Evolutionary conservation across 1,284 basidiomycete species (phyloP).

Genomic region (Inonotus hispidus): DNA sequence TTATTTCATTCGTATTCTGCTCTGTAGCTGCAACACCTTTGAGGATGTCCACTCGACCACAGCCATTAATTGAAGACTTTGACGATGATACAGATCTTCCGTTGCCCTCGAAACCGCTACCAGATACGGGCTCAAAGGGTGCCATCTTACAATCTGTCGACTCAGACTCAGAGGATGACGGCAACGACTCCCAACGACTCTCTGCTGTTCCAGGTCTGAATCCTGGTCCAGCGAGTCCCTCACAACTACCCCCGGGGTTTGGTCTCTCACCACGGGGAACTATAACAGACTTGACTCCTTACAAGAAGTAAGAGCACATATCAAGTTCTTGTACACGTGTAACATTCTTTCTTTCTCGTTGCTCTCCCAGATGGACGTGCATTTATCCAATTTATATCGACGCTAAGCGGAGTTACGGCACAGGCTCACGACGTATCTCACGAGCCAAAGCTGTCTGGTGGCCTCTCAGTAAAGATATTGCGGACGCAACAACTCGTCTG

Average conservation of each 20-base stretch:
- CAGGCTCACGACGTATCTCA: conserved; percentile 77
- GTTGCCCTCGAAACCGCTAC: conserved; percentile 57
- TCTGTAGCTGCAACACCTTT: too few species aligned
- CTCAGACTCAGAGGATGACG: conserved; percentile 39
- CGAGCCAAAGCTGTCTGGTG: conserved; percentile 86
- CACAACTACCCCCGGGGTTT: conserved; percentile 23
- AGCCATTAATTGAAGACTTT: conserved; percentile 53
- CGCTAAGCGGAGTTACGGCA: conserved; percentile 83
- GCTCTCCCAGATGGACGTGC: conserved; percentile 75
- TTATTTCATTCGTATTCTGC: too few species aligned
- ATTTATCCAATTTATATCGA: conserved; percentile 98
- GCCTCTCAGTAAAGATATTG: conserved; percentile 90
- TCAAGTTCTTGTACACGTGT: background rate
- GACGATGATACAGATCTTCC: conserved; percentile 88
- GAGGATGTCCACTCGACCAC: conserved; percentile 17
- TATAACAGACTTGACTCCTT: conserved; percentile 70
- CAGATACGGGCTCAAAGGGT: conserved; percentile 61
- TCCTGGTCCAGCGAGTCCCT: conserved; percentile 26
- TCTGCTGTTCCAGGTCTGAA: background rate
- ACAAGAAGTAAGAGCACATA: conserved; percentile 52
- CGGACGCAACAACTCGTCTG: conserved; percentile 73
- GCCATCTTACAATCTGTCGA: conserved; percentile 64
- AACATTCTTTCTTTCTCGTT: too few species aligned
- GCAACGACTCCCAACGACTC: conserved; percentile 35
- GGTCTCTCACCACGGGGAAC: conserved; percentile 23